Conservation (phyloP, 768 basidiomycete species). For the Tylopilus felleus region DNA sequence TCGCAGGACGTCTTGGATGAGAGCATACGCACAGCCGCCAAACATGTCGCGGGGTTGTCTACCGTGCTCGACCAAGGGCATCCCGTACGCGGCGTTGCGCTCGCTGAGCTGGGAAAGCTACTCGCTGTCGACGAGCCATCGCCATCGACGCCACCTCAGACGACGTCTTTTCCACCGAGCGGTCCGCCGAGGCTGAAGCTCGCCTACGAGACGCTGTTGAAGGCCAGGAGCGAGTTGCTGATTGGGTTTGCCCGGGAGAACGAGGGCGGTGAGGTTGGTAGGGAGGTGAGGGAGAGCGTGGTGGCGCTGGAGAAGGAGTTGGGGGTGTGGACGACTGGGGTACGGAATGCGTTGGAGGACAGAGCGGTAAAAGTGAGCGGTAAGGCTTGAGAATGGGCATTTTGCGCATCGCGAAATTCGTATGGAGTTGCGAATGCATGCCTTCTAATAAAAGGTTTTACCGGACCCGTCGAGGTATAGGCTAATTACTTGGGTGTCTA, state of each 20-base stretch:
- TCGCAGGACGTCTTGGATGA: slow-evolving; percentile 60
- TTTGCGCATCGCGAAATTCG: no score
- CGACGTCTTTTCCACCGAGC: slow-evolving; percentile 56
- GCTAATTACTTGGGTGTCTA: no score
- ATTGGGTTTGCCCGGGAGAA: slow-evolving; percentile 70
- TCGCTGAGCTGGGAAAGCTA: slow-evolving; percentile 79
- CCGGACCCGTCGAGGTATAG: no score
- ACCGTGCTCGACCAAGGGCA: slow-evolving; percentile 61
- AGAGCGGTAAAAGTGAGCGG: not conserved
- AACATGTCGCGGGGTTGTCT: slow-evolving; percentile 50
- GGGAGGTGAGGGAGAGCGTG: slow-evolving; percentile 54
- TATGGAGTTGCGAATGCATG: no score
- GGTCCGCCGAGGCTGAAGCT: slow-evolving; percentile 60
- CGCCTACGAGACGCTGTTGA: slow-evolving; percentile 61
- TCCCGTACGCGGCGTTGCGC: slow-evolving; percentile 70
- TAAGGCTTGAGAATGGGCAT: not conserved
- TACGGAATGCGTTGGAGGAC: slow-evolving; percentile 55
- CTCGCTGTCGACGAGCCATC: slow-evolving; percentile 73
- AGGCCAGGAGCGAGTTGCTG: slow-evolving; percentile 56
- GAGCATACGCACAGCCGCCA: slow-evolving; percentile 54
- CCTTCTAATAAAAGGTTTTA: no score
- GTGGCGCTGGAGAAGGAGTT: slow-evolving; percentile 71
- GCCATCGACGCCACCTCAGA: slow-evolving; percentile 28
- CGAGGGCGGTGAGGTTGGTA: slow-evolving; percentile 71
- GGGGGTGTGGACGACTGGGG: slow-evolving; percentile 61